A percentile compares a stretch with the other conserved stretches of the same genome.
Evolutionary conservation across 1,284 basidiomycete species (phyloP).

Genomic region (Trichosporon sp.): DNA sequence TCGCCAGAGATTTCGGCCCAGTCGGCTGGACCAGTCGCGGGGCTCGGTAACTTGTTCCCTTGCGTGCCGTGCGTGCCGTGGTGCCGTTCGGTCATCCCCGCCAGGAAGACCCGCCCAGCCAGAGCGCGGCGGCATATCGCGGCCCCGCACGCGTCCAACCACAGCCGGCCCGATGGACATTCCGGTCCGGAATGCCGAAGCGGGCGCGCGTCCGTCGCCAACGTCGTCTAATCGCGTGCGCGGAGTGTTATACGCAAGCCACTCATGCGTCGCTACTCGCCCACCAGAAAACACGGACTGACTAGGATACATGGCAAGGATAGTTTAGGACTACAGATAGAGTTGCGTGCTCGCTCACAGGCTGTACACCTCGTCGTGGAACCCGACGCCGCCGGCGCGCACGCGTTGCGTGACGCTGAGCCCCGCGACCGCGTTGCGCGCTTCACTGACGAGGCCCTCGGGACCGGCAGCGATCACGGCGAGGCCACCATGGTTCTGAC

Average conservation of each 20-base stretch:
- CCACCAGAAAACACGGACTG: background rate
- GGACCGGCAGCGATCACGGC: conserved; percentile 46
- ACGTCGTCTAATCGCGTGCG: background rate
- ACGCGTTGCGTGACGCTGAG: conserved; percentile 30
- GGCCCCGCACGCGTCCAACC: background rate
- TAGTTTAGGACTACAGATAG: background rate
- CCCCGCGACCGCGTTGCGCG: conserved; percentile 37
- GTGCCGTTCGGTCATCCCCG: background rate
- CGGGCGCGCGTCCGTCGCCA: background rate
- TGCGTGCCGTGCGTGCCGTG: background rate
- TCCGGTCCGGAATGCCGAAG: background rate
- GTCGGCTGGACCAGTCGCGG: background rate
- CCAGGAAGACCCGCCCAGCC: background rate
- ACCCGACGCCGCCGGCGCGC: conserved; percentile 34
- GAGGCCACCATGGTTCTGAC: conserved; percentile 25
- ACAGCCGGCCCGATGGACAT: background rate
- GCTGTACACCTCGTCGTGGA: conserved; percentile 41
- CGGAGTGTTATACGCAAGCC: background rate
- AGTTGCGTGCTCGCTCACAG: conserved; percentile 22
- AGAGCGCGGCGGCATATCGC: background rate
- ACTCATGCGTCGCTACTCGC: background rate
- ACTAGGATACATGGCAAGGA: background rate
- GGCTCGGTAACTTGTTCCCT: background rate
- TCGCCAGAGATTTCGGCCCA: background rate
- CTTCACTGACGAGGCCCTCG: conserved; percentile 40